Evolutionary conservation across 2,329 filamentous ascomycete species (phyloP), one percentile per base, ranked within the genome.

Genomic region (Colletotrichum spinosum): DNA sequence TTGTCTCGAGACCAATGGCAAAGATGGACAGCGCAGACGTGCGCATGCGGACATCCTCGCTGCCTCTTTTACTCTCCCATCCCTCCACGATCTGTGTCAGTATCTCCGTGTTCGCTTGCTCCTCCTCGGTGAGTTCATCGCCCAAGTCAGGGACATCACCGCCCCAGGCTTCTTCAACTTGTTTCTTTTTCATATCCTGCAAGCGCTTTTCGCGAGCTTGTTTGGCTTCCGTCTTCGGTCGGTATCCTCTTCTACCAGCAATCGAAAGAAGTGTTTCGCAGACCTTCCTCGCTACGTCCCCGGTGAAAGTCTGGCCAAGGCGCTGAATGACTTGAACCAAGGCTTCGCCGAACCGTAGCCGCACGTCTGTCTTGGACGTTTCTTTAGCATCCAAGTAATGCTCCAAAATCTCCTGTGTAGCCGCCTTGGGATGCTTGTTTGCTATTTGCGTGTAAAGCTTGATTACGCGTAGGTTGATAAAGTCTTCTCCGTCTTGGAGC

Each of bases 11-110:
- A 0, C 83, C 82, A 2, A 78, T 78, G 1, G 86, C 85, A 48
- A 93, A 80, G 51, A 93, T 84, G 5, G 89, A 90, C 7, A 94
- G 75, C 4, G 90, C 88, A 25, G 90, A 92, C 12, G 90, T 80
- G 1, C 91, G 86, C 69, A 94, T 85, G 4, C 91, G 84, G 11
- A 92, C 80, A 71, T 69, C 68, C 35, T 69, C 67, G 42, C 60
- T 69, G 25, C 67, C 67, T 50, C 68, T 53, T 41, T 61, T 68
- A 54, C 67, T 68, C 35, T 69, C 68, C 67, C 67, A 67, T 8
- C 68, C 67, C 41, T 69, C 67, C 12, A 69, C 67, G 15, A 69
- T 68, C 37, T 69, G 67, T 5, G 68, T 57, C 37, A 90, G 73
- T 51, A 84, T 80, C 37, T 82, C 87, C 60, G 83, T 83, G 65